A percentile compares a stretch with the other conserved stretches of the same genome.
phyloP scores from a whole-genome alignment of 169 alveolate species.

The Plasmodium sp. region DNA sequence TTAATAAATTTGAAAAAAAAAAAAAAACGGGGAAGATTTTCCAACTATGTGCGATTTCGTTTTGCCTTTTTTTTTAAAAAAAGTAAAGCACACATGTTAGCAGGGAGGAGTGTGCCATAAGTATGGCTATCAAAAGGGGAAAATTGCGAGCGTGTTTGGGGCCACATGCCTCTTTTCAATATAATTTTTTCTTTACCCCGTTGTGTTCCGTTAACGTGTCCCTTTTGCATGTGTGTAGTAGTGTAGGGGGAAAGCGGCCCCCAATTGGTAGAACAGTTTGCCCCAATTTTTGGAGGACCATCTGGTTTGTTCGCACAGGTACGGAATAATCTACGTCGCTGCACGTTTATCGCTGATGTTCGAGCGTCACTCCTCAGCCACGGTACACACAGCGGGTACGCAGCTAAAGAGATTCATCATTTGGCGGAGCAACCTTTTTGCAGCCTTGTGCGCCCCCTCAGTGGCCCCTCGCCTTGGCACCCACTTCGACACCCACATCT shows the following conservation, averaged over 20 bases:
- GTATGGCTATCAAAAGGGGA: background rate
- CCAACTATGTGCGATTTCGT: background rate
- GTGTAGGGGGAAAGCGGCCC: background rate
- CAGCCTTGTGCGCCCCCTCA: background rate
- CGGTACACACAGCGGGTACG: background rate
- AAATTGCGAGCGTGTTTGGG: background rate
- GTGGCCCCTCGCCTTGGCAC: background rate
- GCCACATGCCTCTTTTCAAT: background rate
- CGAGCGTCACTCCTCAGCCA: background rate
- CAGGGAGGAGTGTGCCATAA: background rate
- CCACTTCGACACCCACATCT: background rate
- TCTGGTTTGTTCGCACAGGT: background rate
- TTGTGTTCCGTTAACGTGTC: background rate
- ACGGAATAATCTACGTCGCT: background rate
- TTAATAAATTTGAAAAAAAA: conserved; percentile 7
- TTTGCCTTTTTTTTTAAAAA: background rate
- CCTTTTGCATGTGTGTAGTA: background rate
- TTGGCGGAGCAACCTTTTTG: background rate
- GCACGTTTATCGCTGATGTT: background rate
- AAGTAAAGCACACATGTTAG: background rate
- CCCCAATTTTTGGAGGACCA: background rate
- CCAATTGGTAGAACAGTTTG: background rate
- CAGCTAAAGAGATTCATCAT: background rate
- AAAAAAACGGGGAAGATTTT: background rate
- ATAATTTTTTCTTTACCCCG: background rate